Evolutionary conservation across 305 asterid species (phyloP), one percentile per base, ranked within the genome.

Genomic region (Fraxinus floribunda): DNA sequence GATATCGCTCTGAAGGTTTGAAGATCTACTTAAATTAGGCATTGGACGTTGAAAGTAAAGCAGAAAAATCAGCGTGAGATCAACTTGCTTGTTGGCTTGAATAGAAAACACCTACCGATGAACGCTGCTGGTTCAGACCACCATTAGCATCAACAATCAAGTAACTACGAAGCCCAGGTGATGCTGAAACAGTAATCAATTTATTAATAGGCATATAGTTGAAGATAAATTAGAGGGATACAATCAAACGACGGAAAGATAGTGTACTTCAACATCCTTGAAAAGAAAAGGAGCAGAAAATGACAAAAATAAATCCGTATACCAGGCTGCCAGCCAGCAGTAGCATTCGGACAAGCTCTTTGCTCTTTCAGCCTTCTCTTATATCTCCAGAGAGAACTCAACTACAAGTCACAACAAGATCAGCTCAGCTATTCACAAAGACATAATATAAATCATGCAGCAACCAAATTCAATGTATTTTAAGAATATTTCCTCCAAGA

Each of bases 41-140:
- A 68, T 68, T 68, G 18, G 18, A 10, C 11, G 3, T 68, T 32
- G 24, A 79, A 76, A 70, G 29, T 55, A 41, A 64, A 80, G 15
- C 62, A 66, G 78, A 83, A 46, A 77, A 68, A 38, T 71, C 75
- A 76, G 76, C 22, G 72, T 60, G 84, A 79, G 82, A 78, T 64
- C 70, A 34, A 70, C 34, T 68, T 68, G 38, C 7, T 29, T 68
- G 36, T 55, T 52, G 75, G 60, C 38, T 22, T 15, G 73, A 52
- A 84, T 75, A 10, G 32, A 36, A 79, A 83, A 52, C 24, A 86
- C 93, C 85, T 88, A 94, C 98, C 86, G 98, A 94, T 78, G 97
- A 89, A n/a, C 98, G 91, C 83, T 94, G 98, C 87, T 94, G 98
- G 86, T 94, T 94, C 41, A 94, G 92, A 74, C 98, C 98, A 81